These are phyloP conservation scores for Pichia sporocuriosa DNA, from an alignment of 805 yeast genomes.

Conservation along the genomic window DNA sequence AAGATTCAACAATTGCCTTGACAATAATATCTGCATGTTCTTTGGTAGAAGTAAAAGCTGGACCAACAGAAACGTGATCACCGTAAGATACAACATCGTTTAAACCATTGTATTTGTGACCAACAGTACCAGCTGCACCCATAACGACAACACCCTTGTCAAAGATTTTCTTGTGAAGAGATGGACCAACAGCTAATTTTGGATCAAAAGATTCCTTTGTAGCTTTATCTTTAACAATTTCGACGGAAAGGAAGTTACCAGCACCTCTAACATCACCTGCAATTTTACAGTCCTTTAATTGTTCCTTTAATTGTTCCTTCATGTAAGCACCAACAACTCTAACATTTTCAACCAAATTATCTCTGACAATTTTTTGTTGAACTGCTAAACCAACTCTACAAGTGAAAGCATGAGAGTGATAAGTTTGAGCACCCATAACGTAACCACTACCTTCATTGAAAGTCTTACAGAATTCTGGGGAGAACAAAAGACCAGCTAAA, in stretches of 20 bases:
- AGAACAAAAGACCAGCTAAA: constrained; percentile 39
- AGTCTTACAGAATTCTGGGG: constrained; percentile 34
- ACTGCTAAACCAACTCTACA: constrained; percentile 42
- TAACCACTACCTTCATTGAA: constrained; percentile 34
- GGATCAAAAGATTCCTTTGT: constrained; percentile 45
- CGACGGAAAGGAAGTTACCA: constrained; percentile 55
- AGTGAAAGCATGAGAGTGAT: constrained; percentile 41
- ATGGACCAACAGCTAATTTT: constrained; percentile 32
- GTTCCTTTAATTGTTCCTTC: constrained; percentile 32
- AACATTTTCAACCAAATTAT: constrained; percentile 34
- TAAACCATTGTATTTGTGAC: constrained; percentile 21
- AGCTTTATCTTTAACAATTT: constrained; percentile 45
- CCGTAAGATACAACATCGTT: constrained; percentile 28
- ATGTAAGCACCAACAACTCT: constrained; percentile 37
- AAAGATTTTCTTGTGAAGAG: constrained; percentile 29
- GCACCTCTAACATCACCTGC: constrained; percentile 59
- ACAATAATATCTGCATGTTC: constrained; percentile 38
- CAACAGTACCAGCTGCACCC: constrained; percentile 40
- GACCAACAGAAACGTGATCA: constrained; percentile 44
- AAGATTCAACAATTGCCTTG: constrained; percentile 33
- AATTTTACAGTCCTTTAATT: constrained; percentile 31
- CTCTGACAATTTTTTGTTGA: constrained; percentile 34
- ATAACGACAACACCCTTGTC: constrained; percentile 42
- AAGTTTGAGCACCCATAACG: constrained; percentile 43
- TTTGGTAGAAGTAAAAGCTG: constrained; percentile 37